Percentiles rank a stretch among this genome's conserved stretches.
These are phyloP conservation scores for Myrmaecium sp. DNA, from an alignment of 2,329 filamentous ascomycete species.

Conservation along the genomic window DNA sequence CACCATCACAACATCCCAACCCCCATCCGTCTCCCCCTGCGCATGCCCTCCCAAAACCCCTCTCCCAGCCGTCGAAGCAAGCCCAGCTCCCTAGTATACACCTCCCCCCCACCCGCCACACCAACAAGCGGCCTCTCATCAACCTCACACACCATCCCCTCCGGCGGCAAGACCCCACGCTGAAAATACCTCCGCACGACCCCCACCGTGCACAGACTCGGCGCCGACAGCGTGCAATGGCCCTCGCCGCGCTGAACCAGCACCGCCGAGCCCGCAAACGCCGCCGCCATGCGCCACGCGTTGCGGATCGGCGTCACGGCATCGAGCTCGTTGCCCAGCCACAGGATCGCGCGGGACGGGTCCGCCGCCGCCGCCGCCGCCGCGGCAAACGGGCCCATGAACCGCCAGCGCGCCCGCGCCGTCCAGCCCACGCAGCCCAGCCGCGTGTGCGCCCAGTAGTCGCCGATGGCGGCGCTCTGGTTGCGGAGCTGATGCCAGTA, in stretches of 20 bases:
- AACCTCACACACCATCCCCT: constrained; percentile 5
- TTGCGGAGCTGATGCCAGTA: background rate
- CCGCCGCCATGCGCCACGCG: no score
- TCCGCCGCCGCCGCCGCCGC: background rate
- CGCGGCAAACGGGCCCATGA: background rate
- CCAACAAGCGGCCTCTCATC: constrained; percentile 4
- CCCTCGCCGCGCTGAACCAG: no score
- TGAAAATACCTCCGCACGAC: constrained; percentile 6
- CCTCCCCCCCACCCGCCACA: no score
- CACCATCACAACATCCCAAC: no score
- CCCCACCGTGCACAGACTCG: constrained; percentile 6
- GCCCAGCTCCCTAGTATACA: no score
- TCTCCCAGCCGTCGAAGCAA: no score
- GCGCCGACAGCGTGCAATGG: constrained; percentile 4
- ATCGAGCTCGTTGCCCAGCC: background rate
- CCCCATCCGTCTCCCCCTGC: no score
- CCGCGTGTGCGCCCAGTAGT: background rate
- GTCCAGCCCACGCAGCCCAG: background rate
- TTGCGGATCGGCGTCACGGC: background rate
- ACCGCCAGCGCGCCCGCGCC: background rate
- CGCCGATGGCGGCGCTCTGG: background rate
- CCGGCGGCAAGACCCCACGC: constrained; percentile 4
- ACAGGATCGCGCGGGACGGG: background rate
- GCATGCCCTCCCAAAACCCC: no score
- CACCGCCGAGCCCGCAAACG: no score